phyloP scores from a whole-genome alignment of 306 rosid species.

The Pyrus pyrifolia region DNA sequence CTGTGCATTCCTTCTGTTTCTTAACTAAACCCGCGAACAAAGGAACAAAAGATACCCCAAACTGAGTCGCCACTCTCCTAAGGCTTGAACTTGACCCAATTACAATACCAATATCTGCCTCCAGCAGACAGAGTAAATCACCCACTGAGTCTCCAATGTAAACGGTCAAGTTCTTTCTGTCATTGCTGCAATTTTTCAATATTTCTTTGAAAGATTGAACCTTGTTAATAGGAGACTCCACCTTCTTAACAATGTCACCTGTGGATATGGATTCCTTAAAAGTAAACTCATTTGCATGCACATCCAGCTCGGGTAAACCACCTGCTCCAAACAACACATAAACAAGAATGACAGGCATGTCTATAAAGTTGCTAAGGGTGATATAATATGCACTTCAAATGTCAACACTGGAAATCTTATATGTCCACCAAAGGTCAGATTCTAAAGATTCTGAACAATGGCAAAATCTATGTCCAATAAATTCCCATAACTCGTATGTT shows the following conservation, averaged over 20 bases:
- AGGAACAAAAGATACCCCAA: slow-evolving; percentile 79
- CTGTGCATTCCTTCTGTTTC: slow-evolving; percentile 57
- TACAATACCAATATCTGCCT: slow-evolving; percentile 94
- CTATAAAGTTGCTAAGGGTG: background rate
- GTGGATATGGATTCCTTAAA: slow-evolving; percentile 72
- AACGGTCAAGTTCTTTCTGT: slow-evolving; percentile 53
- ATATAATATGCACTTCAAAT: background rate
- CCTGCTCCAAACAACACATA: slow-evolving; percentile 36
- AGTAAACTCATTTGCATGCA: slow-evolving; percentile 79
- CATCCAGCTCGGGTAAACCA: slow-evolving; percentile 51
- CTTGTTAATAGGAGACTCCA: slow-evolving; percentile 91
- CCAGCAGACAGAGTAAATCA: slow-evolving; percentile 87
- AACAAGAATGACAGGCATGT: background rate
- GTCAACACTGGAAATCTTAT: background rate
- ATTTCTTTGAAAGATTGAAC: slow-evolving; percentile 54
- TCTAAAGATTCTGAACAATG: background rate
- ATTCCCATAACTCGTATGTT: background rate
- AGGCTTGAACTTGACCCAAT: slow-evolving; percentile 91
- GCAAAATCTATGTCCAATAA: background rate
- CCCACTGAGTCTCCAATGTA: slow-evolving; percentile 94
- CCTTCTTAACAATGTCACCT: slow-evolving; percentile 72
- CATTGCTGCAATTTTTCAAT: slow-evolving; percentile 30
- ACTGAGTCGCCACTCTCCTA: slow-evolving; percentile 57
- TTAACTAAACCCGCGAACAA: slow-evolving; percentile 63
- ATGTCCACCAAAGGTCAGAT: background rate